Conservation (phyloP, 345 rosid genomes). For the Boechera stricta region DNA sequence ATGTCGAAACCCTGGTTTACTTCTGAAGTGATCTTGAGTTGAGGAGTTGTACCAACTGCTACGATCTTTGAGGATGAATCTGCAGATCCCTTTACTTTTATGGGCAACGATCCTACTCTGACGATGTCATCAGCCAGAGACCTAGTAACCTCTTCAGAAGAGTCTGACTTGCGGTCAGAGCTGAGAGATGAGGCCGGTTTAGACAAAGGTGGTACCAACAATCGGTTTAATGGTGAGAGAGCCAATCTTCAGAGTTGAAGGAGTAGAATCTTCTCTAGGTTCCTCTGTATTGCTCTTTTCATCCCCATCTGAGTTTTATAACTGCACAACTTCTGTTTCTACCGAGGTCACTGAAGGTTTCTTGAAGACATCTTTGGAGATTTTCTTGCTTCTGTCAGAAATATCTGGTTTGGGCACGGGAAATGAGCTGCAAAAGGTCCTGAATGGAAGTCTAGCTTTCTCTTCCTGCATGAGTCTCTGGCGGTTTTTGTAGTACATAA, state of each 20-base stretch:
- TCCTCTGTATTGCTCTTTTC: slow-evolving; percentile 13
- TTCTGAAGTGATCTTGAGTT: slow-evolving; percentile 55
- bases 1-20: slow-evolving; percentile 3
- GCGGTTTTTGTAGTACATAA: slow-evolving; percentile 78
- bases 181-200: neutral
- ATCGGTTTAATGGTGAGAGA: slow-evolving; percentile 31
- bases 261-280: slow-evolving; percentile 3
- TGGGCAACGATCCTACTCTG: slow-evolving; percentile 75
- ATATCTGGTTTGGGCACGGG: slow-evolving; percentile 52
- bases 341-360: slow-evolving; percentile 11
- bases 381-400: slow-evolving; percentile 40
- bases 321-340: slow-evolving; percentile 6
- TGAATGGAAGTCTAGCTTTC: slow-evolving; percentile 56
- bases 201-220: slow-evolving; percentile 27
- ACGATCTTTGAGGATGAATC: slow-evolving; percentile 21
- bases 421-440: slow-evolving; percentile 54
- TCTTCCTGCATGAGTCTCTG: slow-evolving; percentile 84
- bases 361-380: slow-evolving; percentile 25
- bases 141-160: slow-evolving; percentile 29
- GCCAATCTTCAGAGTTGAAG: slow-evolving; percentile 23
- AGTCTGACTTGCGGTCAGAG: slow-evolving; percentile 11
- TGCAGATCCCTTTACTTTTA: slow-evolving; percentile 61
- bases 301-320: slow-evolving; percentile 16
- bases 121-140: slow-evolving; percentile 45
- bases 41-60: slow-evolving; percentile 66